A percentile compares a stretch with the other conserved stretches of the same genome.
These are phyloP conservation scores for Ananas comosus DNA, from an alignment of 176 grass and related monocot species.

Conservation along the genomic window DNA sequence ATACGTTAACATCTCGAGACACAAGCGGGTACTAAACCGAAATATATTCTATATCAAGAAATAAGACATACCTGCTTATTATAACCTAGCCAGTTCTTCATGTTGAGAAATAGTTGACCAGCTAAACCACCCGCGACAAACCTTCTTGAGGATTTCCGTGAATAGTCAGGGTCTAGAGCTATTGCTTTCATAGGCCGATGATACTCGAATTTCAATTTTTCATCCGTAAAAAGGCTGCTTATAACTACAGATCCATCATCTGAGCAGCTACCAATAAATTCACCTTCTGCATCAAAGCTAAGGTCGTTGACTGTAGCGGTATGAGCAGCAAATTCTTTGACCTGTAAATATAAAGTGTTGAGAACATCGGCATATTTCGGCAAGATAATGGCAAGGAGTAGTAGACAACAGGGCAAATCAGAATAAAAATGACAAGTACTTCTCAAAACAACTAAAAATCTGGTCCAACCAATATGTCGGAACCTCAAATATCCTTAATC, in stretches of 20 bases:
- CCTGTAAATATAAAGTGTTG: slow-evolving; percentile 20
- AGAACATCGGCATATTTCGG: background rate
- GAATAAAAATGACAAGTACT: background rate
- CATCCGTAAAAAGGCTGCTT: slow-evolving; percentile 87
- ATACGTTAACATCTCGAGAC: too few relatives aligned
- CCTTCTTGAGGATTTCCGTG: slow-evolving; percentile 64
- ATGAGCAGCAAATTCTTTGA: slow-evolving; percentile 75
- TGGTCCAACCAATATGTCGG: background rate
- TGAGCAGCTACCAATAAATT: slow-evolving; percentile 95
- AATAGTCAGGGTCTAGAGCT: slow-evolving; percentile 77
- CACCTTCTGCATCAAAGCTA: slow-evolving; percentile 74
- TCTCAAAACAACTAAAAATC: slow-evolving; percentile 7
- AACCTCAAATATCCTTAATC: too few relatives aligned
- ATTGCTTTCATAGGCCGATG: slow-evolving; percentile 96
- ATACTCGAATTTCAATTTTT: slow-evolving; percentile 88
- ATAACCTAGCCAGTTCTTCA: slow-evolving; percentile 75
- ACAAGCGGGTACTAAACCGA: background rate
- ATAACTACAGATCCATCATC: slow-evolving; percentile 85
- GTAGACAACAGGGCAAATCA: background rate
- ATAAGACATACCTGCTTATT: slow-evolving; percentile 54
- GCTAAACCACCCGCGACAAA: slow-evolving; percentile 91
- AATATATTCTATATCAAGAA: slow-evolving; percentile 27
- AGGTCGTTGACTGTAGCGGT: slow-evolving; percentile 86
- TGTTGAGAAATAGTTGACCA: slow-evolving; percentile 80
- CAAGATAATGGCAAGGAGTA: slow-evolving; percentile 12